Base-by-base conservation (phyloP, 805 yeast species). In the Pichia kluyveri region DNA sequence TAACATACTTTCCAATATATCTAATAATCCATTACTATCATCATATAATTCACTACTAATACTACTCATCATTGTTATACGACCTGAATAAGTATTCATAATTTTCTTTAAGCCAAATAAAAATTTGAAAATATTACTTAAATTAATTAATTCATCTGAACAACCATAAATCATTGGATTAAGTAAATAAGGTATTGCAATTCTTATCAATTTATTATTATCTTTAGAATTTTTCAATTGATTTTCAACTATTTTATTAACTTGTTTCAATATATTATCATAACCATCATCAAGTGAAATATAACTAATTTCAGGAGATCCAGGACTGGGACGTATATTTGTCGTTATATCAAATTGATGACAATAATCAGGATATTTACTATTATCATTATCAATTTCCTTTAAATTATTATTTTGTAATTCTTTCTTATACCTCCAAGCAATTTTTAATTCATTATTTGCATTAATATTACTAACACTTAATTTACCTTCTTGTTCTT, bases 291-390 rank as follows among this genome's bases (percentile, higher is more conserved):
- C 52, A 15, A 75, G 41, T 2, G 79, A 75, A 10, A 86, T 69
- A 54, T 72, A 75, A 1, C 82, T 70, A 8, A 86, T 67, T 51
- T 87, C 96, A 15, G 73, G 65, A 1, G 76, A 61, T 3, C 74
- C 71, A 5, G 93, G 84, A 0, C 83, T 75, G 1, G 96, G 95
- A 15, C 74, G 58, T 43, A 88, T 56, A 11, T 82, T 73, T 23
- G 83, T 76, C 0, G 95, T 86, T 48, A 87, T 80, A 58, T 88
- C 96, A 62, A 88, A 86, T 54, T 78, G 83, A 51, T 79, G 70
- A 50, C 66, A 75, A 62, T 79, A 87, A 53, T 80, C 62, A 40
- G 81, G 81, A 55, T 65, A 57, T 71, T 56, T 66, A 1, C 61
- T 48, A 15, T 51, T 71, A 38, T 64, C 63, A 12, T 56, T 45